A percentile compares a stretch with the other conserved stretches of the same genome.
Evolutionary conservation across 306 rosid genomes (phyloP).

Genomic region (Urtica urens): DNA sequence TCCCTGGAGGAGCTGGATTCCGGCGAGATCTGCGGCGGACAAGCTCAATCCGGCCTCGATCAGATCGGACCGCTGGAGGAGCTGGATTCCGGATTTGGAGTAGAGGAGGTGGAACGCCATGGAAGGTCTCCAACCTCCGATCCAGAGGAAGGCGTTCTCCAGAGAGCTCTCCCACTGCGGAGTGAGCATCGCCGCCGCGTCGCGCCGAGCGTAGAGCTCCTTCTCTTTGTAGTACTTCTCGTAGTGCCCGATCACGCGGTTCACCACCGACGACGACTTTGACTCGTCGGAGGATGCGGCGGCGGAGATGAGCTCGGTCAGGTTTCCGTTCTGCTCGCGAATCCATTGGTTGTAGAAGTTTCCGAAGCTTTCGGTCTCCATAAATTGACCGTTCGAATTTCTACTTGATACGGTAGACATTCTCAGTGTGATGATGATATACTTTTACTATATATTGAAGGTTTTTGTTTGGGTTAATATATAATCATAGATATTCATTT

Average conservation of each 20-base stretch:
- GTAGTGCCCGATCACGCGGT: slow-evolving; percentile 29
- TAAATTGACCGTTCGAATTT: too few species aligned
- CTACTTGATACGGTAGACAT: too few species aligned
- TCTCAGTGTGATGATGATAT: too few species aligned
- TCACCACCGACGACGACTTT: slow-evolving; percentile 1
- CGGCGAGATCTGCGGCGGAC: not conserved
- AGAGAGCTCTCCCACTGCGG: slow-evolving; percentile 43
- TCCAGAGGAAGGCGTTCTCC: slow-evolving; percentile 56
- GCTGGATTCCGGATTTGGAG: slow-evolving; percentile 46
- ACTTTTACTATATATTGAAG: too few species aligned
- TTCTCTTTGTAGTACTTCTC: slow-evolving; percentile 34
- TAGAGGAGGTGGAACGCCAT: slow-evolving; percentile 51
- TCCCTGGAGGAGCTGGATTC: too few species aligned
- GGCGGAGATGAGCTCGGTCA: slow-evolving; percentile 21
- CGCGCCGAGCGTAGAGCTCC: slow-evolving; percentile 21
- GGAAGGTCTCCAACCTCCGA: slow-evolving; percentile 71
- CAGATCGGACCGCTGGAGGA: too few species aligned
- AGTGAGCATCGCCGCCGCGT: slow-evolving; percentile 29
- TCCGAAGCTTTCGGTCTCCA: slow-evolving; percentile 23
- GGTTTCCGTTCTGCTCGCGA: slow-evolving; percentile 27
- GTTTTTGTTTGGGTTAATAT: too few species aligned
- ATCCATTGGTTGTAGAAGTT: slow-evolving; percentile 40
- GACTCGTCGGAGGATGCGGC: not conserved
- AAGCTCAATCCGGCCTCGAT: slow-evolving; percentile 11
- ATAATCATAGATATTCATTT: too few species aligned